Percentiles rank a stretch among this genome's conserved stretches.
phyloP scores from a whole-genome alignment of 2,329 filamentous ascomycete species.

The Oidium heveae region DNA sequence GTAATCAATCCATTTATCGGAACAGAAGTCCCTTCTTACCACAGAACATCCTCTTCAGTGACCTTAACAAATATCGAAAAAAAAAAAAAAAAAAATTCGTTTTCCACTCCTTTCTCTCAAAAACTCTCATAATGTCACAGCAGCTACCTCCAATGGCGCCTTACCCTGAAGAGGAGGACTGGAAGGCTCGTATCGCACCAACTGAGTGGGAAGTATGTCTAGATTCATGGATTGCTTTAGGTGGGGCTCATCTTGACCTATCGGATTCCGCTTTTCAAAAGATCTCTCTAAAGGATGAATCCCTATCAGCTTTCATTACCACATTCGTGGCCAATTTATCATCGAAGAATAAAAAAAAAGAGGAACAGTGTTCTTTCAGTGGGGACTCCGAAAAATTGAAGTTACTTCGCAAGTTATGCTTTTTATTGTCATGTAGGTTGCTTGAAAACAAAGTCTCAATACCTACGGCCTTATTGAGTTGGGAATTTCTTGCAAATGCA shows the following conservation, averaged over 20 bases:
- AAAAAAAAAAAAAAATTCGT: too few relatives aligned
- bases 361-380: constrained; percentile 1
- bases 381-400: constrained; percentile 14
- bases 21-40: too few relatives aligned
- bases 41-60: too few relatives aligned
- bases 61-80: too few relatives aligned
- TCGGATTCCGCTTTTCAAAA: constrained; percentile 27
- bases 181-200: constrained; percentile 38
- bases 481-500: constrained; percentile 43
- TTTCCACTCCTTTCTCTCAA: too few relatives aligned
- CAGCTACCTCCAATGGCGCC: constrained; percentile 48
- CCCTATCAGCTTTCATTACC: constrained; percentile 34
- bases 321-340: constrained; percentile 37
- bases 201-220: constrained; percentile 58
- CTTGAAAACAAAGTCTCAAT: constrained; percentile 19
- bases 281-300: constrained; percentile 27
- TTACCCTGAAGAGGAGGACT: constrained; percentile 41
- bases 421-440: constrained; percentile 35
- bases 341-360: constrained; percentile 2
- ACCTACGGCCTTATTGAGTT: constrained; percentile 27
- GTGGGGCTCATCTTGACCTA: constrained; percentile 36
- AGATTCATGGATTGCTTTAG: constrained; percentile 48
- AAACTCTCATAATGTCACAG: not conserved
- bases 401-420: constrained; percentile 34
- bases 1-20: too few relatives aligned